These are phyloP conservation scores for Malassezia obtusa DNA, from an alignment of 1,284 basidiomycete species.

Conservation along the genomic window DNA sequence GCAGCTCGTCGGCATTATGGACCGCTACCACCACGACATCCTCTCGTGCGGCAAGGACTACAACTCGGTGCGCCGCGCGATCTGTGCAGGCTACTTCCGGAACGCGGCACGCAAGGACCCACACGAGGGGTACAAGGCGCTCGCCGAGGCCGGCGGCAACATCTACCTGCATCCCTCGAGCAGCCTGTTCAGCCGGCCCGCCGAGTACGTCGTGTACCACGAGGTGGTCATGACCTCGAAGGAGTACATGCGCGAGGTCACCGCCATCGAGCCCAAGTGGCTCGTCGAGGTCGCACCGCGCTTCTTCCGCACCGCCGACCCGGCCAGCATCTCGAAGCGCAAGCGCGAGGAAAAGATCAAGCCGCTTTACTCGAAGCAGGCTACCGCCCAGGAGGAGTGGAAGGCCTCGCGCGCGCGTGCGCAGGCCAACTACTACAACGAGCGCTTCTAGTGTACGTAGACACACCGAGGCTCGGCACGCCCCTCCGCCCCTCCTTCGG, in stretches of 20 bases:
- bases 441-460: conserved; percentile 20
- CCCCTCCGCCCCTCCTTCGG: no score
- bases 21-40: conserved; percentile 95
- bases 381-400: conserved; percentile 35
- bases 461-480: not conserved
- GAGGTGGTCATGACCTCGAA: conserved; percentile 62
- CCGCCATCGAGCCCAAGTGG: conserved; percentile 96
- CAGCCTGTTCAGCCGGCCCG: conserved; percentile 88
- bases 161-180: conserved; percentile 96
- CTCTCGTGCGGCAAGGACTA: conserved; percentile 81
- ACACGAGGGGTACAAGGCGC: conserved; percentile 69
- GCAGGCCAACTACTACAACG: conserved; percentile 19
- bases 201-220: conserved; percentile 65
- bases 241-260: conserved; percentile 90
- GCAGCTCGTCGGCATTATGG: conserved; percentile 96
- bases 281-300: conserved; percentile 92
- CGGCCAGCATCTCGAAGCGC: conserved; percentile 88
- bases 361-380: conserved; percentile 57
- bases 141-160: conserved; percentile 77
- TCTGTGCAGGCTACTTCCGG: conserved; percentile 66
- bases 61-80: conserved; percentile 84
- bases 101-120: conserved; percentile 61
- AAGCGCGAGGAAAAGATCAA: conserved; percentile 97
- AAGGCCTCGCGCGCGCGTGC: conserved; percentile 25
- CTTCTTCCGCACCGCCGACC: conserved; percentile 94